These are phyloP conservation scores for Phytophthora pluvialis DNA, from an alignment of 352 stramenopile genomes.

Conservation along the genomic window DNA sequence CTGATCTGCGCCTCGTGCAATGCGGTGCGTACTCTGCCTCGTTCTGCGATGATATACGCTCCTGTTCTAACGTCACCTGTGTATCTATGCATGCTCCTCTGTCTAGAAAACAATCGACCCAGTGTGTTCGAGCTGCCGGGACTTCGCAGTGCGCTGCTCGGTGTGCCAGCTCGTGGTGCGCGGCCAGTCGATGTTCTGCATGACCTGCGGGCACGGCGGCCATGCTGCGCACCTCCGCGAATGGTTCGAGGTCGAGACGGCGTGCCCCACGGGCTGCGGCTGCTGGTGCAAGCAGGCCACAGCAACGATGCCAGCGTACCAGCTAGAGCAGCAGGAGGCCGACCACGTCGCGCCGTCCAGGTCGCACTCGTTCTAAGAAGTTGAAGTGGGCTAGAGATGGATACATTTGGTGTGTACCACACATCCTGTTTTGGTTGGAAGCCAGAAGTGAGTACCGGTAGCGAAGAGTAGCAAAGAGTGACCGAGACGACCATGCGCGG, in stretches of 20 bases:
- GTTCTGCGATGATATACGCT: neutral
- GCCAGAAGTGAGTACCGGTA: conserved; percentile 15
- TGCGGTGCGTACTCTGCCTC: conserved; percentile 39
- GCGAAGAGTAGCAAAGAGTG: neutral
- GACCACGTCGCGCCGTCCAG: conserved; percentile 52
- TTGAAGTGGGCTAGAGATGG: conserved; percentile 18
- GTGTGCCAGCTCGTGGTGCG: conserved; percentile 85
- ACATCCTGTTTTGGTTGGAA: conserved; percentile 21
- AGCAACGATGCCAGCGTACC: conserved; percentile 44
- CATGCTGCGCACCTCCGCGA: conserved; percentile 73
- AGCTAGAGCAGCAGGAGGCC: conserved; percentile 27
- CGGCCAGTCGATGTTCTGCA: conserved; percentile 88
- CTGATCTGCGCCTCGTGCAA: conserved; percentile 74
- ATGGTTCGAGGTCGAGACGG: conserved; percentile 80
- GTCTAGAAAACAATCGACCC: conserved; percentile 57
- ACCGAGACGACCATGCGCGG: conserved; percentile 46
- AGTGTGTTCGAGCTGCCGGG: conserved; percentile 68
- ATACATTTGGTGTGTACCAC: conserved; percentile 25
- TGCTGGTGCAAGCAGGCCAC: conserved; percentile 88
- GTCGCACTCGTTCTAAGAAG: conserved; percentile 69
- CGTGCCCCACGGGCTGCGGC: conserved; percentile 82
- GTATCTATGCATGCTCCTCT: neutral
- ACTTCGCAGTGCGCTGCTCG: conserved; percentile 83
- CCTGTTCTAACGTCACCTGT: neutral
- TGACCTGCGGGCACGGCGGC: conserved; percentile 84